Percentiles rank a stretch among this genome's conserved stretches.
These are phyloP conservation scores for Teratosphaeriaceae sp. DNA, from an alignment of 2,329 filamentous ascomycete species.

Conservation along the genomic window DNA sequence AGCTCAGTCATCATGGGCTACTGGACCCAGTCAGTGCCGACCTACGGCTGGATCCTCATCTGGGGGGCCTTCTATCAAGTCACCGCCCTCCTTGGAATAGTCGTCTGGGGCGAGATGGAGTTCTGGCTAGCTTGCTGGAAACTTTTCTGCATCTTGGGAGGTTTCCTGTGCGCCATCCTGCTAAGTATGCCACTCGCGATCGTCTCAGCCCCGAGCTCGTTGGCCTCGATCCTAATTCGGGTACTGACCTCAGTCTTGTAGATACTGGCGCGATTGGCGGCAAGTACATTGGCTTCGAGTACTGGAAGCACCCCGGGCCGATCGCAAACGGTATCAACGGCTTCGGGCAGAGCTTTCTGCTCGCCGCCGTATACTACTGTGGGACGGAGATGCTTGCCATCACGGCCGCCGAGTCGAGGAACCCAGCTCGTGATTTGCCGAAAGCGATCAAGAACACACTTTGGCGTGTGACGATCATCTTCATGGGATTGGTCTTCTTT, in stretches of 20 bases:
- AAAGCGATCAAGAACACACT: slow-evolving; percentile 11
- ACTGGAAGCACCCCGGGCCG: slow-evolving; percentile 8
- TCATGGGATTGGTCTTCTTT: slow-evolving; percentile 12
- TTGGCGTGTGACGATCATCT: slow-evolving; percentile 9
- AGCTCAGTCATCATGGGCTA: slow-evolving; percentile 12
- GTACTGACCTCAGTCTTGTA: background rate
- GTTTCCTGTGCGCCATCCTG: slow-evolving; percentile 1
- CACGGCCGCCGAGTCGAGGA: slow-evolving; percentile 9
- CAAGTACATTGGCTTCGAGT: slow-evolving; percentile 12
- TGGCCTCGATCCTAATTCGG: background rate
- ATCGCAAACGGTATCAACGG: slow-evolving; percentile 11
- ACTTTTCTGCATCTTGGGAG: slow-evolving; percentile 6
- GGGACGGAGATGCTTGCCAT: slow-evolving; percentile 10
- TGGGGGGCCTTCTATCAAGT: slow-evolving; percentile 12
- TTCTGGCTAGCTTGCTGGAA: slow-evolving; percentile 12
- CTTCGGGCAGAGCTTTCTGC: slow-evolving; percentile 10
- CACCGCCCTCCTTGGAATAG: slow-evolving; percentile 8
- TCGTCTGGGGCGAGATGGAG: slow-evolving; percentile 12
- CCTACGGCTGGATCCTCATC: slow-evolving; percentile 12
- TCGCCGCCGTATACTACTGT: slow-evolving; percentile 11
- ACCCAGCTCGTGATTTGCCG: slow-evolving; percentile 7
- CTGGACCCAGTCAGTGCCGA: slow-evolving; percentile 10
- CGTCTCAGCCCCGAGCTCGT: background rate
- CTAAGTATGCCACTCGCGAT: background rate
- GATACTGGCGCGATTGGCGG: slow-evolving; percentile 11